phyloP scores from a whole-genome alignment of 768 basidiomycete species.

The Rhizopogon vulgaris region DNA sequence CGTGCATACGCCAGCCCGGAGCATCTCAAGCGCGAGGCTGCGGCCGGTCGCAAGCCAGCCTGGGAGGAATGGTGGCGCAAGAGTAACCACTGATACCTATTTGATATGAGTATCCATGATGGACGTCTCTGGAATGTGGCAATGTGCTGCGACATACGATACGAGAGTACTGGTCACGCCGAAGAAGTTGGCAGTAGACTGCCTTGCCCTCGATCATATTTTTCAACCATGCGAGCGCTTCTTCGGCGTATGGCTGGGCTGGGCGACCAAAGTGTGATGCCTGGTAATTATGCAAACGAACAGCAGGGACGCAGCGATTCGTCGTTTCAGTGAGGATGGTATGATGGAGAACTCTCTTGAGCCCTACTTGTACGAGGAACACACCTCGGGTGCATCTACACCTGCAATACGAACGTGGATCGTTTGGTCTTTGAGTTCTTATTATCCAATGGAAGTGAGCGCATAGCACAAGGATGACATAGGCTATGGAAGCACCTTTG shows the following conservation, averaged over 20 bases:
- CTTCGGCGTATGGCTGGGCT: slow-evolving; percentile 67
- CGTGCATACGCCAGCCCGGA: slow-evolving; percentile 69
- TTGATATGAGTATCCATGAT: background rate
- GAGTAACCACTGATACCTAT: slow-evolving; percentile 64
- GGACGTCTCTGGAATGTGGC: background rate
- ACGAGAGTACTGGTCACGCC: slow-evolving; percentile 79
- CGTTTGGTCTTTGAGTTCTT: slow-evolving; percentile 75
- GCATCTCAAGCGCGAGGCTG: slow-evolving; percentile 66
- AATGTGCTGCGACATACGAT: slow-evolving; percentile 44
- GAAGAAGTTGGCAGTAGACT: slow-evolving; percentile 66
- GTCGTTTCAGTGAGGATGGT: too few relatives aligned
- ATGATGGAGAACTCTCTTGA: background rate
- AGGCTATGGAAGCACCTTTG: slow-evolving; percentile 41
- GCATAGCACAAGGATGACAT: background rate
- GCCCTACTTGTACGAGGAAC: slow-evolving; percentile 1
- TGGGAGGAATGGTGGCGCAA: slow-evolving; percentile 49
- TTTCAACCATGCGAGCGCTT: slow-evolving; percentile 71
- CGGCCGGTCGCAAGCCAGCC: slow-evolving; percentile 30
- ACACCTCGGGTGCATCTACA: slow-evolving; percentile 89
- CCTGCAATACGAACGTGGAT: slow-evolving; percentile 86
- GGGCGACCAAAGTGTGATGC: slow-evolving; percentile 80
- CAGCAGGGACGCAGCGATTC: background rate
- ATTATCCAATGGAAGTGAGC: background rate
- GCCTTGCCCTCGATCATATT: slow-evolving; percentile 46
- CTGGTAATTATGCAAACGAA: slow-evolving; percentile 27